Percentiles rank a stretch among this genome's conserved stretches.
phyloP scores from a whole-genome alignment of 768 basidiomycete genomes.

The Cytidiella melzeri region DNA sequence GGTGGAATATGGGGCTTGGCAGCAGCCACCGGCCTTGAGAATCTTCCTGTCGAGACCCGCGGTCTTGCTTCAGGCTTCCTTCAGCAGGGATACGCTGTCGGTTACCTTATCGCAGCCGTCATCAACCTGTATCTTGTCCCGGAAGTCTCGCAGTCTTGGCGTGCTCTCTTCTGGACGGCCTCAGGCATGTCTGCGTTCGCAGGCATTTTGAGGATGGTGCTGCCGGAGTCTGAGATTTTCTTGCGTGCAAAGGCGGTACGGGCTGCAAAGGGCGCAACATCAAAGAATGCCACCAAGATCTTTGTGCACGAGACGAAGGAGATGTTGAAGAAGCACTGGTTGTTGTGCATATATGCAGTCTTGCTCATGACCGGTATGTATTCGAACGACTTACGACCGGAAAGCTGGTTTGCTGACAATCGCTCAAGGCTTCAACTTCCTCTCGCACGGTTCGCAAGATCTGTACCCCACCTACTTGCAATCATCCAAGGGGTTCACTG shows the following conservation, averaged over 20 bases:
- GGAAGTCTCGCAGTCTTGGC: slow-evolving; percentile 41
- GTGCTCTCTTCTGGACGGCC: slow-evolving; percentile 77
- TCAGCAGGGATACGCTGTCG: slow-evolving; percentile 86
- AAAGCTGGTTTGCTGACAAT: too few relatives aligned
- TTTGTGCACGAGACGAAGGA: slow-evolving; percentile 68
- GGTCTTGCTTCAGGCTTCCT: slow-evolving; percentile 81
- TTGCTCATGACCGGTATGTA: slow-evolving; percentile 64
- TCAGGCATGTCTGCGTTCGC: slow-evolving; percentile 65
- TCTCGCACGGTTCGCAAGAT: slow-evolving; percentile 53
- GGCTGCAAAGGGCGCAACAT: slow-evolving; percentile 30
- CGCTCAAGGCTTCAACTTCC: slow-evolving; percentile 51
- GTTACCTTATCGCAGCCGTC: slow-evolving; percentile 79
- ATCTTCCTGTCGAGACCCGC: slow-evolving; percentile 79
- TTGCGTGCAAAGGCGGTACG: slow-evolving; percentile 55
- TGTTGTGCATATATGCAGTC: slow-evolving; percentile 76
- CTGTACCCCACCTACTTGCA: slow-evolving; percentile 77
- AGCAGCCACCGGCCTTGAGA: slow-evolving; percentile 79
- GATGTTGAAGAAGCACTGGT: slow-evolving; percentile 83
- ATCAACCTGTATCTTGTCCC: slow-evolving; percentile 66
- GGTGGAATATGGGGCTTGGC: slow-evolving; percentile 88
- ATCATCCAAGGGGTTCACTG: slow-evolving; percentile 51
- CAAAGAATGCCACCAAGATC: slow-evolving; percentile 49
- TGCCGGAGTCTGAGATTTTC: slow-evolving; percentile 81
- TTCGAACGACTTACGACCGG: too few relatives aligned
- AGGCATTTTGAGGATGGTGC: slow-evolving; percentile 51